Evolutionary conservation across 257 asterid species (phyloP).

Genomic region (Salvia miltiorrhiza): DNA sequence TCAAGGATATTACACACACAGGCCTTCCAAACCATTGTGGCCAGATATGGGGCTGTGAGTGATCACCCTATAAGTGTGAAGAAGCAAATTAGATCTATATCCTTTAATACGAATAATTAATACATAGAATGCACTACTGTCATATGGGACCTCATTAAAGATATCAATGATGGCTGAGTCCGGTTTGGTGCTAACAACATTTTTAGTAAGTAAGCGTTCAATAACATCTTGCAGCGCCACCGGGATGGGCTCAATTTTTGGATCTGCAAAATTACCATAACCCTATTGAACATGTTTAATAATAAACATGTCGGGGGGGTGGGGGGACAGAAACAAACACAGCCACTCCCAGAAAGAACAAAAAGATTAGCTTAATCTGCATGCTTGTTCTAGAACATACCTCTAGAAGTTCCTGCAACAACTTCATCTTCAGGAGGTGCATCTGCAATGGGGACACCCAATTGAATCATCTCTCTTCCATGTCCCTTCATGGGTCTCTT

Average conservation of each 20-base stretch:
- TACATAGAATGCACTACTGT: slow-evolving; percentile 9
- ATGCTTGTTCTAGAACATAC: slow-evolving; percentile 35
- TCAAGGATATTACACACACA: slow-evolving; percentile 62
- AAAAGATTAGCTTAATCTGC: neutral
- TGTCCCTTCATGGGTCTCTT: slow-evolving; percentile 85
- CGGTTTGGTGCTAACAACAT: slow-evolving; percentile 61
- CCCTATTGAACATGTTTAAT: slow-evolving; percentile 9
- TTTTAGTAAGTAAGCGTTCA: slow-evolving; percentile 47
- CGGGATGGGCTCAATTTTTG: slow-evolving; percentile 73
- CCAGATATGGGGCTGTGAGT: slow-evolving; percentile 82
- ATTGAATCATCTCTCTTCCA: slow-evolving; percentile 90
- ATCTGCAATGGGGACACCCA: slow-evolving; percentile 68
- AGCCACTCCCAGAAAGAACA: slow-evolving; percentile 7
- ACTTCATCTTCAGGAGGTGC: slow-evolving; percentile 58
- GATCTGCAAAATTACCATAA: slow-evolving; percentile 48
- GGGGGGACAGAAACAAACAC: neutral
- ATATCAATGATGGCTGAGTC: slow-evolving; percentile 74
- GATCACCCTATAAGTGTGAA: slow-evolving; percentile 61
- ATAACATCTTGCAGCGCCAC: slow-evolving; percentile 57
- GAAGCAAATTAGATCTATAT: slow-evolving; percentile 28
- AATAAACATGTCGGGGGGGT: slow-evolving; percentile 11
- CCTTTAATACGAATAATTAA: slow-evolving; percentile 10
- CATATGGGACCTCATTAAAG: slow-evolving; percentile 68
- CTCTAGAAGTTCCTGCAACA: slow-evolving; percentile 54
- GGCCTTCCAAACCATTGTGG: slow-evolving; percentile 84